A percentile compares a stretch with the other conserved stretches of the same genome.
Evolutionary conservation across 441 rosid species (phyloP).

Genomic region (Gossypium gossypioides): DNA sequence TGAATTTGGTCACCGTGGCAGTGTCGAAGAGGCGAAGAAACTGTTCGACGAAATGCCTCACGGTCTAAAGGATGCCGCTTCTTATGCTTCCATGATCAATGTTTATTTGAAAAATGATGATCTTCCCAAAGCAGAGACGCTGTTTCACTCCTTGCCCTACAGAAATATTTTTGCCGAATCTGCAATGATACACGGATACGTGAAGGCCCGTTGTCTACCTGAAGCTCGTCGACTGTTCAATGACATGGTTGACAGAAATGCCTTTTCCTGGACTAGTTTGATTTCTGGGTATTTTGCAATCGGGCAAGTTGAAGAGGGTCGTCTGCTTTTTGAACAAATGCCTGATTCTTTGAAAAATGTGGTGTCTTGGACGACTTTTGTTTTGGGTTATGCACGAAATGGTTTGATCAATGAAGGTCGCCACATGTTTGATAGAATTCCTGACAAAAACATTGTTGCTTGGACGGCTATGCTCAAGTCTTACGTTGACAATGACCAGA

Average conservation of each 20-base stretch:
- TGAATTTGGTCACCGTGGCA: constrained; percentile 18
- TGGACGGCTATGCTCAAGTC: constrained; percentile 37
- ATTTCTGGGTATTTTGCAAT: constrained; percentile 29
- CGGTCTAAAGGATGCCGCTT: constrained; percentile 16
- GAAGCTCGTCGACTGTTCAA: constrained; percentile 25
- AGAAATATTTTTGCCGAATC: constrained; percentile 26
- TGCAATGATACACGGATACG: constrained; percentile 28
- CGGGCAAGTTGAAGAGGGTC: constrained; percentile 26
- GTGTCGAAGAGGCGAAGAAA: constrained; percentile 24
- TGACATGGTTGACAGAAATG: constrained; percentile 26
- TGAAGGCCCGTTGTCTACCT: constrained; percentile 19
- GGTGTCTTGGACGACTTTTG: constrained; percentile 28
- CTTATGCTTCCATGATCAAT: constrained; percentile 32
- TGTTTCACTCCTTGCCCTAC: constrained; percentile 21
- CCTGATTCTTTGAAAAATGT: constrained; percentile 22
- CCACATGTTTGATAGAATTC: constrained; percentile 13
- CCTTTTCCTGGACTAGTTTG: constrained; percentile 31
- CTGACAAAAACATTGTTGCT: constrained; percentile 27
- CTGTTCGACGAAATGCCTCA: constrained; percentile 31
- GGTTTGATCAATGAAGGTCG: constrained; percentile 24
- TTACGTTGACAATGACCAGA: constrained; percentile 23
- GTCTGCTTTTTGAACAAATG: constrained; percentile 24
- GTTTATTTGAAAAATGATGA: constrained; percentile 23
- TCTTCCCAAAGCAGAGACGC: constrained; percentile 21
- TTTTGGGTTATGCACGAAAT: constrained; percentile 28